These are phyloP conservation scores for Boletus sensibilis DNA, from an alignment of 768 basidiomycete genomes.

Conservation along the genomic window DNA sequence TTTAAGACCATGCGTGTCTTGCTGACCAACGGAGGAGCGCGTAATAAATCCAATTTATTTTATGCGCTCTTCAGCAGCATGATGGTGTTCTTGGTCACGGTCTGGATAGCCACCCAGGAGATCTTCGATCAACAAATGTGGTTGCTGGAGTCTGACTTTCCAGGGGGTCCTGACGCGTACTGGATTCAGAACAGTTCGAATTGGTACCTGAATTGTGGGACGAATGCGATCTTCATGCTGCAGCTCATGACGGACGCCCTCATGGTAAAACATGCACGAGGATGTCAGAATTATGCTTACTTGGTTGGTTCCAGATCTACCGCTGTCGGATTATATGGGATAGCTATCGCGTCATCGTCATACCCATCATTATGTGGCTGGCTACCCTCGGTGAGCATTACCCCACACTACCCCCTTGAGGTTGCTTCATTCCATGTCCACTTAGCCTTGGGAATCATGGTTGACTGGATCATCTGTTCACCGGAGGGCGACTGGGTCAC, in stretches of 20 bases:
- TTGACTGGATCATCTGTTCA: background rate
- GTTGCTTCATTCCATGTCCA: background rate
- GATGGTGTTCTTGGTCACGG: constrained; percentile 29
- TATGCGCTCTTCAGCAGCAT: constrained; percentile 27
- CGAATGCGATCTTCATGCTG: constrained; percentile 23
- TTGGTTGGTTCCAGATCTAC: constrained; percentile 34
- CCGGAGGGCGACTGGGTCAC: constrained; percentile 11
- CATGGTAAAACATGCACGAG: constrained; percentile 10
- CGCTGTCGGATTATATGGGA: constrained; percentile 40
- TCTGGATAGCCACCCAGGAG: constrained; percentile 25
- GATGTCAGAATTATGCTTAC: background rate
- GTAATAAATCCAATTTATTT: constrained; percentile 12
- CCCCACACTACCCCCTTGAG: background rate
- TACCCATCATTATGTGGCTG: constrained; percentile 25
- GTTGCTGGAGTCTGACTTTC: constrained; percentile 32
- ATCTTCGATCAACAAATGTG: constrained; percentile 36
- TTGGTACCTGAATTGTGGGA: constrained; percentile 32
- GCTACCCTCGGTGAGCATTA: constrained; percentile 18
- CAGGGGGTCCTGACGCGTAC: constrained; percentile 37
- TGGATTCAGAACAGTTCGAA: constrained; percentile 20
- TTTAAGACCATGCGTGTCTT: constrained; percentile 18
- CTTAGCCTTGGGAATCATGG: constrained; percentile 19
- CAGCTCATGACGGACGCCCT: constrained; percentile 38
- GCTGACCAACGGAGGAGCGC: background rate
- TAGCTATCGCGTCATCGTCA: constrained; percentile 3